Base-by-base conservation (phyloP, 768 basidiomycete species). In the Hypsizygus marmoreus region DNA sequence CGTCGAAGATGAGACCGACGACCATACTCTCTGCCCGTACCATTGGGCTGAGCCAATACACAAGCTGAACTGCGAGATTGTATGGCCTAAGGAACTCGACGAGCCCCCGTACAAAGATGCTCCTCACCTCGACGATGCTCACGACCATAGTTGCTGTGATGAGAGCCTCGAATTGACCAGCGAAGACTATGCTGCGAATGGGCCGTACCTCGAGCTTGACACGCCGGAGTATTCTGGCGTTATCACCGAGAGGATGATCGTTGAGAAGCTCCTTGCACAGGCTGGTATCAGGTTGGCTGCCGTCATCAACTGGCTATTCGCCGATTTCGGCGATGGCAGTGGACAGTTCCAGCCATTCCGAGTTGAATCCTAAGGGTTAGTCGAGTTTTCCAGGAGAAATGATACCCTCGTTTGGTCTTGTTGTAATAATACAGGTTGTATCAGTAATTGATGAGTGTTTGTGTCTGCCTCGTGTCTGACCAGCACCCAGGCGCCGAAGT, bases 281-380 rank as follows among this genome's bases (percentile, higher is more conserved):
- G 93, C 70, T 0, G 95, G 93, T 1, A 69, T 95, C 23, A 75
- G 95, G 17, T 81, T 95, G 19, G 95, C 94, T 1, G 90, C 82
- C 0, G 65, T 89, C 9, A 67, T 97, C 52, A 97, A 97, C 57
- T 82, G 76, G 58, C 68, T 93, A 11, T 88, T 90, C 50, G 68
- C 69, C 9, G 71, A 75, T 43, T 54, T 55, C 12, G 57, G 52
- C 16, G 53, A 51, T 17, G 50, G 47, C 20, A 16, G 28, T 19
- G 39, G n/a, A n/a, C n/a, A n/a, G n/a, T n/a, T n/a, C n/a, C n/a
- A n/a, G n/a, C n/a, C n/a, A n/a, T n/a, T n/a, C n/a, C n/a, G n/a
- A n/a, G n/a, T n/a, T n/a, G n/a, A n/a, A n/a, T n/a, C n/a, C n/a
- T n/a, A n/a, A n/a, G n/a, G n/a, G n/a, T n/a, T n/a, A n/a, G n/a